Conservation (phyloP, 257 asterid genomes). For the Solanum etuberosum region DNA sequence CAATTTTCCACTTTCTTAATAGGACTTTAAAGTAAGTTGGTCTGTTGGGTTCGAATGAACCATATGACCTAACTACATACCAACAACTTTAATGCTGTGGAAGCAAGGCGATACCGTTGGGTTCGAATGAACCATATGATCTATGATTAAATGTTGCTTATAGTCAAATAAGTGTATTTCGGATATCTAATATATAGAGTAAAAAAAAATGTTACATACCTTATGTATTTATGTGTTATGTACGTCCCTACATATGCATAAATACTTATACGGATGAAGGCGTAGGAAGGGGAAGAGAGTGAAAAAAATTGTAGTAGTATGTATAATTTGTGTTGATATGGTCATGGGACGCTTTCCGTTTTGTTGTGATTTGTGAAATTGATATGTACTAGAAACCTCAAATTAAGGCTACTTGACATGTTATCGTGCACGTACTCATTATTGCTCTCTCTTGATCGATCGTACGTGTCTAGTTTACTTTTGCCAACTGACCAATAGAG, state of each 20-base stretch:
- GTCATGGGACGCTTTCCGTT: neutral
- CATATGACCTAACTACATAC: slow-evolving; percentile 30
- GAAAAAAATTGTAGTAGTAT: neutral
- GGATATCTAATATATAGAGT: too few species aligned
- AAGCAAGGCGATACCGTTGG: slow-evolving; percentile 54
- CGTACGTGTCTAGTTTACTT: neutral
- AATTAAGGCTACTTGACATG: too few species aligned
- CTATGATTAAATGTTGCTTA: slow-evolving; percentile 15
- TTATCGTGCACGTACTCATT: neutral
- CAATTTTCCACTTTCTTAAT: too few species aligned
- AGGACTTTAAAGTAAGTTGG: too few species aligned
- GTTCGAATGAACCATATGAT: slow-evolving; percentile 61
- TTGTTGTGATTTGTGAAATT: neutral
- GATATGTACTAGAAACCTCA: neutral
- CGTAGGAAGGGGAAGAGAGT: too few species aligned
- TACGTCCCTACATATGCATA: neutral
- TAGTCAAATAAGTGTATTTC: neutral
- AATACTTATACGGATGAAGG: neutral
- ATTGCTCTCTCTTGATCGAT: too few species aligned
- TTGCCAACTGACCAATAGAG: neutral
- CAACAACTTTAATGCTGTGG: slow-evolving; percentile 44
- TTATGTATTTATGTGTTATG: neutral
- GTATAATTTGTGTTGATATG: neutral
- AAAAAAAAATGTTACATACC: neutral
- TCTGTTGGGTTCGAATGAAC: too few species aligned